Conservation (phyloP, 75 land plant species). For the Isoetes taiwanensis region DNA sequence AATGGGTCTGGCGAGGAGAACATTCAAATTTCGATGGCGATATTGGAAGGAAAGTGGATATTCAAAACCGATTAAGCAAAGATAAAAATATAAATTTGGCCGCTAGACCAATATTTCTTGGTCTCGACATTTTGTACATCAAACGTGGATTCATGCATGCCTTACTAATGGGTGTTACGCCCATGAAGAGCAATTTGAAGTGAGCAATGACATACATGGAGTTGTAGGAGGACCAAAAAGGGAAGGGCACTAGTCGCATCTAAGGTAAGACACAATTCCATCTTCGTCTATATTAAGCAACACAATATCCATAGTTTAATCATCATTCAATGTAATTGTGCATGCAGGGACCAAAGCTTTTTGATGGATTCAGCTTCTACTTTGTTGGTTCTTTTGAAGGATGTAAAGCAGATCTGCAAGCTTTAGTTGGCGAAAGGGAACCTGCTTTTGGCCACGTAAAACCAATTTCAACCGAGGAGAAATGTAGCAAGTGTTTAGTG, state of each 20-base stretch:
- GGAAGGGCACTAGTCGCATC: slow-evolving; percentile 34
- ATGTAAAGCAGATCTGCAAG: slow-evolving; percentile 46
- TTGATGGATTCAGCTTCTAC: slow-evolving; percentile 39
- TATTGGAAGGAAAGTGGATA: slow-evolving; percentile 77
- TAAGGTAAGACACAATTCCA: slow-evolving; percentile 30
- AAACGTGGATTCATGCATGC: slow-evolving; percentile 61
- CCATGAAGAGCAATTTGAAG: slow-evolving; percentile 42
- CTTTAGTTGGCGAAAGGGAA: slow-evolving; percentile 46
- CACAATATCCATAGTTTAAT: background rate
- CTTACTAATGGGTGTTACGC: slow-evolving; percentile 27
- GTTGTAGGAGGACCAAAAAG: slow-evolving; percentile 36
- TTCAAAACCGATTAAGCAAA: slow-evolving; percentile 53
- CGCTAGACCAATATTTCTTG: background rate
- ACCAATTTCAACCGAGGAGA: slow-evolving; percentile 29
- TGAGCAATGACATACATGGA: slow-evolving; percentile 50
- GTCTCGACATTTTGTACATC: background rate
- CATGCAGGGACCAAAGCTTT: slow-evolving; percentile 60
- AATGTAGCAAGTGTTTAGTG: background rate
- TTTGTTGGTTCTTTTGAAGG: slow-evolving; percentile 36
- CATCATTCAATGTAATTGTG: slow-evolving; percentile 5
- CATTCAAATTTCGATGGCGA: slow-evolving; percentile 54
- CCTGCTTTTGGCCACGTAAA: slow-evolving; percentile 47
- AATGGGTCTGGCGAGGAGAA: slow-evolving; percentile 61
- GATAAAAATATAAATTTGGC: background rate
- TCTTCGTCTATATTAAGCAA: background rate